Evolutionary conservation across 805 yeast genomes (phyloP).

Genomic region (Candida koratica): DNA sequence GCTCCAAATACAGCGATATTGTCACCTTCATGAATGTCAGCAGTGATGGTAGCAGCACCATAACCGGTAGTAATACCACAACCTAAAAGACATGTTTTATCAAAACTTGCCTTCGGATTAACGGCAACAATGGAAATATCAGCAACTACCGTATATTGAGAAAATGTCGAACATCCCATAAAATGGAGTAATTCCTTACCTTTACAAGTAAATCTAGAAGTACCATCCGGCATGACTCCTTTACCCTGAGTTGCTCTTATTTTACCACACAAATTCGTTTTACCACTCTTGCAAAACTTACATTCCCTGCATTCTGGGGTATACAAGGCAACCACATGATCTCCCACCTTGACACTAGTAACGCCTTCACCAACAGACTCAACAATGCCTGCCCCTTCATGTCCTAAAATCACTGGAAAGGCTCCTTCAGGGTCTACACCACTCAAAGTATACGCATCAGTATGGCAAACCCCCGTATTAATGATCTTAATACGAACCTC

Average conservation of each 20-base stretch:
- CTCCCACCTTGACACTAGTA: conserved; percentile 85
- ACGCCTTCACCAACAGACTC: conserved; percentile 96
- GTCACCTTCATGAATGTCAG: conserved; percentile 86
- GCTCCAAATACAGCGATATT: conserved; percentile 96
- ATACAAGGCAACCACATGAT: conserved; percentile 88
- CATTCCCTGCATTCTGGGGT: conserved; percentile 97
- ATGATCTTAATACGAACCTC: conserved; percentile 90
- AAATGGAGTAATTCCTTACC: conserved; percentile 86
- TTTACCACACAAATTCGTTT: conserved; percentile 93
- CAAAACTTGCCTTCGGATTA: conserved; percentile 76
- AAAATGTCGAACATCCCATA: conserved; percentile 97
- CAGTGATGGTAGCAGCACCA: conserved; percentile 96
- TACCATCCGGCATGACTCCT: conserved; percentile 99
- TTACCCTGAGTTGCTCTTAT: conserved; percentile 97
- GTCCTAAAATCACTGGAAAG: conserved; percentile 91
- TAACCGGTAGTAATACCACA: conserved; percentile 99
- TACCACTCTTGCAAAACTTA: conserved; percentile 90
- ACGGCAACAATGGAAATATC: conserved; percentile 95
- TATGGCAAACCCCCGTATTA: conserved; percentile 95
- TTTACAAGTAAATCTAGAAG: conserved; percentile 79
- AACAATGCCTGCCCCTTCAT: conserved; percentile 97
- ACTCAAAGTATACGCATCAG: conserved; percentile 94
- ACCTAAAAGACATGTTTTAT: conserved; percentile 87
- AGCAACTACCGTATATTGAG: conserved; percentile 96
- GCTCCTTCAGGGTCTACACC: conserved; percentile 97